A percentile compares a stretch with the other conserved stretches of the same genome.
Conservation (phyloP, 805 yeast genomes). For the Nakazawaea anatomiae region DNA sequence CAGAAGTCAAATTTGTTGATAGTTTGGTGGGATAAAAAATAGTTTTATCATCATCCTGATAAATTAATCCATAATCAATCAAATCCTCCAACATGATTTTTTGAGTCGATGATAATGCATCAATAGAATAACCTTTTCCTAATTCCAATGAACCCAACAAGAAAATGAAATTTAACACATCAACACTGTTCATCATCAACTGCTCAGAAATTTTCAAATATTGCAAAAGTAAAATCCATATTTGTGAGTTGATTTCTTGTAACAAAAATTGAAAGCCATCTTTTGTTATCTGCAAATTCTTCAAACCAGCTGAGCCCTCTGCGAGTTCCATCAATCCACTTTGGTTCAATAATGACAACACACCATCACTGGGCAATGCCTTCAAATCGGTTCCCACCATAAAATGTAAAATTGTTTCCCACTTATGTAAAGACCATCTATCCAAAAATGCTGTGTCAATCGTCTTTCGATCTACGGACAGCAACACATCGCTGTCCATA, state of each 20-base stretch:
- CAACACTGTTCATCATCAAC: constrained; percentile 91
- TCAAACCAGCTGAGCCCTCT: constrained; percentile 10
- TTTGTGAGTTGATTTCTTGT: constrained; percentile 90
- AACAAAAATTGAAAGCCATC: constrained; percentile 90
- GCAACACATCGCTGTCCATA: constrained; percentile 24
- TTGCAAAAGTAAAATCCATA: constrained; percentile 87
- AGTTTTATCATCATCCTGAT: constrained; percentile 24
- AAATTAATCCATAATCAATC: constrained; percentile 86
- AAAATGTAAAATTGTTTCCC: constrained; percentile 94
- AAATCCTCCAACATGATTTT: constrained; percentile 81
- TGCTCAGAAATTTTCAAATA: constrained; percentile 81
- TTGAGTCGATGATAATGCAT: constrained; percentile 74
- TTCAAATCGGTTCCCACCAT: constrained; percentile 91
- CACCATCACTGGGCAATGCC: constrained; percentile 73
- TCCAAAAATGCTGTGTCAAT: constrained; percentile 68
- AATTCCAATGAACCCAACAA: constrained; percentile 89
- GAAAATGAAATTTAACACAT: constrained; percentile 88
- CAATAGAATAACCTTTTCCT: constrained; percentile 77
- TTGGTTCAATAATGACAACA: constrained; percentile 65
- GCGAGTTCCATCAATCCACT: constrained; percentile 82
- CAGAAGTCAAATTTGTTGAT: constrained; percentile 87
- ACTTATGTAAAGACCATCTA: constrained; percentile 73
- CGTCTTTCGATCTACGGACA: constrained; percentile 13
- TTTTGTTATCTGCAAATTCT: constrained; percentile 66
- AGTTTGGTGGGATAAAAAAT: constrained; percentile 86